Evolutionary conservation across 805 yeast genomes (phyloP).

Genomic region (Scheffersomyces stipitis): DNA sequence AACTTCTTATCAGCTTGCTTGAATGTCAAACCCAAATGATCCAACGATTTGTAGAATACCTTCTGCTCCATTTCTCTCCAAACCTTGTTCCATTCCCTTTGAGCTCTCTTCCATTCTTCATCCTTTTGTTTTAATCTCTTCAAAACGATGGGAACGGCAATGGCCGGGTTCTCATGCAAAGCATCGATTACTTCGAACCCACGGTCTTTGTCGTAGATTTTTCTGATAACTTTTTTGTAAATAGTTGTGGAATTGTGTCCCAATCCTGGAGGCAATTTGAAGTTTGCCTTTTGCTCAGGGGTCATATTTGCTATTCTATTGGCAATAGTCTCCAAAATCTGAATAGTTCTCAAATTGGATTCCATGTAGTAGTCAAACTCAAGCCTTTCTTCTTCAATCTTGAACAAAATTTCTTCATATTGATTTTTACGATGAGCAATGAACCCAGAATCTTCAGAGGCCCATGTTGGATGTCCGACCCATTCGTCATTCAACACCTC

Average conservation of each 20-base stretch:
- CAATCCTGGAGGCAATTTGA: slow-evolving; percentile 87
- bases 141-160: slow-evolving; percentile 91
- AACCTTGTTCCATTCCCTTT: slow-evolving; percentile 97
- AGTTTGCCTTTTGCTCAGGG: slow-evolving; percentile 79
- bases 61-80: slow-evolving; percentile 99
- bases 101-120: slow-evolving; percentile 98
- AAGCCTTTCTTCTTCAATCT: slow-evolving; percentile 97
- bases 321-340: slow-evolving; percentile 92
- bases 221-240: slow-evolving; percentile 89
- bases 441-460: slow-evolving; percentile 97
- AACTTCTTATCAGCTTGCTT: slow-evolving; percentile 95
- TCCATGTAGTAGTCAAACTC: slow-evolving; percentile 97
- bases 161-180: slow-evolving; percentile 89
- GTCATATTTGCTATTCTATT: slow-evolving; percentile 92
- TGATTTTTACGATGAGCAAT: slow-evolving; percentile 99
- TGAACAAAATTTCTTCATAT: slow-evolving; percentile 91
- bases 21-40: slow-evolving; percentile 92
- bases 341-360: slow-evolving; percentile 90
- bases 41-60: slow-evolving; percentile 88
- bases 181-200: slow-evolving; percentile 97
- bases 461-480: slow-evolving; percentile 99
- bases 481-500: slow-evolving; percentile 97
- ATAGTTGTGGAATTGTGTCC: slow-evolving; percentile 91
- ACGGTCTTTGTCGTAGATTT: slow-evolving; percentile 89
- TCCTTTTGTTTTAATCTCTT: slow-evolving; percentile 94